Evolutionary conservation across 768 basidiomycete species (phyloP).

Genomic region (Boletus rubescentipes): DNA sequence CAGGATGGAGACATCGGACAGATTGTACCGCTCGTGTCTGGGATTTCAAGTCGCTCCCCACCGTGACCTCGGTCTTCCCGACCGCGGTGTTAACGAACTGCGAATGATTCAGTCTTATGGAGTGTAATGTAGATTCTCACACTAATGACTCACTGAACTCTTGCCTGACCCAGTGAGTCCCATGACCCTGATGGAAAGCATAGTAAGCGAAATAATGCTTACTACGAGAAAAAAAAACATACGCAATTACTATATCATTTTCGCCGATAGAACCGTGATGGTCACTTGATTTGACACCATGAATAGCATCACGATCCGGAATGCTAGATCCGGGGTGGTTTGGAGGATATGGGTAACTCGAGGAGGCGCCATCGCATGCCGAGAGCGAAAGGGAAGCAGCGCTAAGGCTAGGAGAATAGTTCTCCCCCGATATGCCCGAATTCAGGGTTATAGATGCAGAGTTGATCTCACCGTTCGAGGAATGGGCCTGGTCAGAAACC

Average conservation of each 20-base stretch:
- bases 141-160: slow-evolving; percentile 16
- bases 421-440: background rate
- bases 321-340: background rate
- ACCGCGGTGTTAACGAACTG: slow-evolving; percentile 16
- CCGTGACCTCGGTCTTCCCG: background rate
- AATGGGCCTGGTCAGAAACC: background rate
- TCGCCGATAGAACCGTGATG: background rate
- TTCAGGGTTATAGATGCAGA: background rate
- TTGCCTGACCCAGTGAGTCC: slow-evolving; percentile 17
- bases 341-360: background rate
- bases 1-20: slow-evolving; percentile 14
- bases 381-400: background rate
- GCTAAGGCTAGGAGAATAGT: background rate
- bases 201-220: background rate
- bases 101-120: background rate
- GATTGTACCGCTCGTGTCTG: slow-evolving; percentile 5
- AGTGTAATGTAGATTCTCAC: background rate
- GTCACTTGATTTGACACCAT: background rate
- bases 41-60: slow-evolving; percentile 3
- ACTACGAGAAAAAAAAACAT: background rate
- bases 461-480: background rate
- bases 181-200: slow-evolving; percentile 11
- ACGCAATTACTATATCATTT: slow-evolving; percentile 20
- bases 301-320: background rate
- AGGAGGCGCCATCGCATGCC: background rate